Evolutionary conservation across 2,329 filamentous ascomycete species (phyloP).

Genomic region (Epichloe bromicola): DNA sequence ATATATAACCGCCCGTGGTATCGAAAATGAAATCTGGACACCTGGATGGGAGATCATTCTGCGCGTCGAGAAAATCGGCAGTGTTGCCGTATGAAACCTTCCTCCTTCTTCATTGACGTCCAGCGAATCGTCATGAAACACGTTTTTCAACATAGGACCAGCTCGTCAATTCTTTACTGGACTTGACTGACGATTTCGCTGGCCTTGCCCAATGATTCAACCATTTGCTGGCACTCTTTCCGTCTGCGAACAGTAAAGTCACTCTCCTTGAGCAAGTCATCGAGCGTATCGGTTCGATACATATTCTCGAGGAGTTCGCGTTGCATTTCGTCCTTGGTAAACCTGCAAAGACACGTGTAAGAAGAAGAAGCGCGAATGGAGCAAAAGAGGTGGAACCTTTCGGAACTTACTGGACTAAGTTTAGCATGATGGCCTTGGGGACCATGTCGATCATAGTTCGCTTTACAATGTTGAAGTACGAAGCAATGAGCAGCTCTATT

Average conservation of each 20-base stretch:
- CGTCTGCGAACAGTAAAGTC: slow-evolving; percentile 90
- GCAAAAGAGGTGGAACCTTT: background rate
- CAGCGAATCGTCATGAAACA: background rate
- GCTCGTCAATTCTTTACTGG: slow-evolving; percentile 29
- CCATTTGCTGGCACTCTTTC: slow-evolving; percentile 99
- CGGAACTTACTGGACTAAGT: slow-evolving; percentile 71
- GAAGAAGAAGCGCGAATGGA: background rate
- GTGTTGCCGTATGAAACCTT: background rate
- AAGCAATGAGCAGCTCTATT: slow-evolving; percentile 81
- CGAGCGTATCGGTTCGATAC: slow-evolving; percentile 82
- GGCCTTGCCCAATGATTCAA: slow-evolving; percentile 78
- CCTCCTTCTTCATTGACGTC: background rate
- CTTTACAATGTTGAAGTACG: slow-evolving; percentile 97
- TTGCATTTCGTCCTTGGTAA: slow-evolving; percentile 98
- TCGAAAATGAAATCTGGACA: slow-evolving; percentile 18
- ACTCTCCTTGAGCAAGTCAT: slow-evolving; percentile 92
- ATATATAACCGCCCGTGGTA: slow-evolving; percentile 21
- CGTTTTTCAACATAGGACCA: background rate
- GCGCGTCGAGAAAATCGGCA: background rate
- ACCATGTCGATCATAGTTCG: slow-evolving; percentile 99
- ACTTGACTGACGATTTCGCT: slow-evolving; percentile 90
- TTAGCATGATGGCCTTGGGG: slow-evolving; percentile 97
- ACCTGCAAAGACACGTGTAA: slow-evolving; percentile 34
- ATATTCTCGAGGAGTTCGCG: slow-evolving; percentile 92
- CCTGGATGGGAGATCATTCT: background rate